Base-by-base conservation (phyloP, 1,284 basidiomycete species). In the Moesziomyces antarcticus region DNA sequence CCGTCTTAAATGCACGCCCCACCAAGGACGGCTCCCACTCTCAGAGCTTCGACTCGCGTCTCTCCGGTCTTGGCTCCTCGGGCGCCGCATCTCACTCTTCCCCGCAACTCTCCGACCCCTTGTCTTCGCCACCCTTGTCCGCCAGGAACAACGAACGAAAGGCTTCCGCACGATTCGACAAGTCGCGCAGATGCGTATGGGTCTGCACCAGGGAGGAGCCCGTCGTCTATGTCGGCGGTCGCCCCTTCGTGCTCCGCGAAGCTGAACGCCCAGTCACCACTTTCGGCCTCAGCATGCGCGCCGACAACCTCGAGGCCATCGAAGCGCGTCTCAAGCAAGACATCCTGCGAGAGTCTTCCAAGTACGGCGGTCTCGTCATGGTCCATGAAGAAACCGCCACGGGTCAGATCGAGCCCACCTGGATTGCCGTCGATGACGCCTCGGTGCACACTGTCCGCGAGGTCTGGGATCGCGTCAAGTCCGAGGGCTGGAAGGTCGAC, bases 161-260 rank as follows among this genome's bases (percentile, higher is more conserved):
- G 16, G 3, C 53, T 9, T 54, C 61, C 9, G 21, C 50, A n/a
- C 48, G 55, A 8, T 25, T 41, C 25, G 68, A 68, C 37, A 73
- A 70, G 61, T 40, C 56, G 5, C 71, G 66, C 20, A 82, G 83
- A 57, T 85, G 85, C 14, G 84, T 86, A 16, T 88, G 87, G 87
- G 86, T 88, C 65, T 87, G 86, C 74, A 87, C 87, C 1, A 75
- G 87, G 22, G 87, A 88, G 59, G 97, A 98, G 86, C 96, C 97
- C 14, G 96, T 99, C 89, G 90, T 96, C 43, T 95, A 94, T 81
- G 95, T 98, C 65, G 94, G 93, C 55, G 93, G 93, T 13, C 84
- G 94, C 30, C 94, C 97, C 0, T 99, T 97, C 79, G 96, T 99
- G 14, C 87, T 99, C n/a, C 89, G 97, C 50, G 96, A 99, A 84